These are phyloP conservation scores for Pseudocercospora vitis DNA, from an alignment of 2,329 filamentous ascomycete species.

Conservation along the genomic window DNA sequence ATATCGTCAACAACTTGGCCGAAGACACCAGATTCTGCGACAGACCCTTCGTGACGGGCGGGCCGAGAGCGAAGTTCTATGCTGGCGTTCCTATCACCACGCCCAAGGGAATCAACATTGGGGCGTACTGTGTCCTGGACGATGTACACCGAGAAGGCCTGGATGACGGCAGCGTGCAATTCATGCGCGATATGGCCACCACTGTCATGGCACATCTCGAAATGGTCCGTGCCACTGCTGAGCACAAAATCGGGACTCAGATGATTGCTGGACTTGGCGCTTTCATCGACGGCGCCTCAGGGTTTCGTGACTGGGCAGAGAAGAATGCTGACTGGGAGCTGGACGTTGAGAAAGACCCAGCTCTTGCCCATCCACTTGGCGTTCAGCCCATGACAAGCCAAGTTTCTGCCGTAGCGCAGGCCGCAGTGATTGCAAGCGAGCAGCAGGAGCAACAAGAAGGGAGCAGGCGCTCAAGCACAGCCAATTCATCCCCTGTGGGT, in stretches of 20 bases:
- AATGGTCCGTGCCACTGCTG: slow-evolving; percentile 29
- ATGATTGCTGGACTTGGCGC: slow-evolving; percentile 53
- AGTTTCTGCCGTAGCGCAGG: slow-evolving; percentile 21
- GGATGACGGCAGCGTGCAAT: slow-evolving; percentile 50
- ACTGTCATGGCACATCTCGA: slow-evolving; percentile 65
- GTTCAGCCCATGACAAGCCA: slow-evolving; percentile 20
- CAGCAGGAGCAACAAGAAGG: slow-evolving; percentile 18
- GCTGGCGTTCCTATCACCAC: slow-evolving; percentile 50
- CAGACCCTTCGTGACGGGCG: slow-evolving; percentile 31
- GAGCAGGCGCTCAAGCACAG: background rate
- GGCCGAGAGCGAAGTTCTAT: slow-evolving; percentile 49
- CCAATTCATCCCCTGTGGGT: slow-evolving; percentile 1
- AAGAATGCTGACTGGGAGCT: slow-evolving; percentile 23
- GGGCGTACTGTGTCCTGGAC: slow-evolving; percentile 61
- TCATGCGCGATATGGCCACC: slow-evolving; percentile 57
- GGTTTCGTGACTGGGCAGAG: slow-evolving; percentile 25
- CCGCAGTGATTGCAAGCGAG: slow-evolving; percentile 21
- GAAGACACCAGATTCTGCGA: slow-evolving; percentile 33
- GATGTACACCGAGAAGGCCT: slow-evolving; percentile 55
- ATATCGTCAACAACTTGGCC: slow-evolving; percentile 35
- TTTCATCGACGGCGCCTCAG: slow-evolving; percentile 28
- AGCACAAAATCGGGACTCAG: slow-evolving; percentile 53
- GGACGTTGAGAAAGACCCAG: slow-evolving; percentile 22
- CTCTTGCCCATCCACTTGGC: slow-evolving; percentile 20
- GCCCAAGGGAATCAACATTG: slow-evolving; percentile 58